Evolutionary conservation across 139 green algal species (phyloP), one percentile per base, ranked within the genome.

Genomic region (Coelastrella sp.): DNA sequence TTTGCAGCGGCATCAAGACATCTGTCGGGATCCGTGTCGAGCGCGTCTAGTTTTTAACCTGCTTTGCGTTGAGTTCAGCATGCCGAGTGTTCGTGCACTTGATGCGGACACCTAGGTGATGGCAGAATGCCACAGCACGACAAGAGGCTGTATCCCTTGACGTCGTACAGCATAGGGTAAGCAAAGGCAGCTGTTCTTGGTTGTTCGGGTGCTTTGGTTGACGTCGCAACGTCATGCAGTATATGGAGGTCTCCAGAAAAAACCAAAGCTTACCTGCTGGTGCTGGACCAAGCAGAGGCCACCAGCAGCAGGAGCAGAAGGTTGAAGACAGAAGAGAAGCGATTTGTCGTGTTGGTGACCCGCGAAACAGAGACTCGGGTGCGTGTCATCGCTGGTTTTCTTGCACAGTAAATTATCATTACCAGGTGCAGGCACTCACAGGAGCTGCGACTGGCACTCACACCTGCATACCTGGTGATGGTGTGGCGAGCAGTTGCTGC

Each of bases 291-390:
- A 70, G 63, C 63, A 70, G 63, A 25, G 24, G 7, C 68, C 17
- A 76, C 17, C 68, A 76, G 19, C 19, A 76, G 19, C 19, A 76
- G 19, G 68, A 25, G 19, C 68, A 76, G 19, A 25, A 24, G 68
- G 68, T 8, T 25, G 68, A 76, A 25, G 19, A 76, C 68, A 24
- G 72, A 90, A 8, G 25, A 74, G 19, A 90, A 90, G 85, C 73
- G n/a, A 4, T 90, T 90, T 90, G 85, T 90, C 0, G 20, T 90
- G 1, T 60, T 90, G 73, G 12, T 90, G 11, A 84, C 85, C 7
- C 35, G 85, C 20, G 85, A 90, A 12, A 4, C 17, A 20, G 73
- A 84, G 11, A 35, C n/a, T 7, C 66, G 73, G 68, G 85, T 90
- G 73, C 11, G 85, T 17, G 70, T 24, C 24, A 24, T 20, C 78